Base-by-base conservation (phyloP, 768 basidiomycete genomes). In the Serendipita sp. region DNA sequence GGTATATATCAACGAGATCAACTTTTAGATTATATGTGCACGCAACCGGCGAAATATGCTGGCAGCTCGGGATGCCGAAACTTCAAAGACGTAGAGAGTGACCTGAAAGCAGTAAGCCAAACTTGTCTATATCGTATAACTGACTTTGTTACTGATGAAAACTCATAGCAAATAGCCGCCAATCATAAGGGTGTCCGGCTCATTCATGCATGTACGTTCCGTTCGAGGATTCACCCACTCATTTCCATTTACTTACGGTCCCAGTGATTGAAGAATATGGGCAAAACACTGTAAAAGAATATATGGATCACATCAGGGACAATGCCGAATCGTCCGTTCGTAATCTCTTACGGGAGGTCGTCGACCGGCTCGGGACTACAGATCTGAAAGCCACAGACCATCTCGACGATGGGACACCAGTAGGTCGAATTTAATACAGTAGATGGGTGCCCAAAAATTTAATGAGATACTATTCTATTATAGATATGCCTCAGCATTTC, bases 261-360 rank as follows among this genome's bases (percentile, higher is more conserved):
- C 11, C 67, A 91, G 84, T 97, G 69, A 86, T 95, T 62, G 80
- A 84, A 3, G 94, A 98, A 68, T 95, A 95, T 69, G 81, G 85
- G 3, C 79, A 96, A 45, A 75, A 82, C 65, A 91, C 84, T 0
- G 94, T 98, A 3, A 93, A 95, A 71, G 84, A 88, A 70, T 95
- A 95, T 73, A 95, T 95, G 92, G 81, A 82, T 66, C 85, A 91
- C 72, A 96, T 95, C 72, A 85, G 88, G 33, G 75, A 79, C 37
- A 98, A 95, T 69, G 94, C 94, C 53, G 94, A 96, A 72, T 76
- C 73, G 65, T 90, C 87, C 11, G 94, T 98, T 2, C 81, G 94
- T 62, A 83, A 83, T 68, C 79, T 98, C 29, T 78, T 98, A 62
- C 80, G 81, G 52, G 81, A 86, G 62, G 88, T 91, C 4, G 88